Conservation (phyloP, 2,329 filamentous ascomycete genomes). For the Orbilia blumenaviensis region DNA sequence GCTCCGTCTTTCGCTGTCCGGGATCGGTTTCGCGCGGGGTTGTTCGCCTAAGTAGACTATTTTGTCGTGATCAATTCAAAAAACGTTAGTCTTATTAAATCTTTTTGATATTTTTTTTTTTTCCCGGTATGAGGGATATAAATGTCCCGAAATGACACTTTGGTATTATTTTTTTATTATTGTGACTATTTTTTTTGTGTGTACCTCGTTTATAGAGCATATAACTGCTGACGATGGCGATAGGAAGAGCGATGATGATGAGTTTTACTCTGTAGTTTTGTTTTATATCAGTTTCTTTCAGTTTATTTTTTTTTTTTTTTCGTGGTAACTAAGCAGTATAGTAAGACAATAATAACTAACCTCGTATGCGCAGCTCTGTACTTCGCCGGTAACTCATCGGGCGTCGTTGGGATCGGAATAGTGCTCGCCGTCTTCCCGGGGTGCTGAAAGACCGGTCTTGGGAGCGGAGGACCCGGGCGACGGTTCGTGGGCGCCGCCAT, state of each 20-base stretch:
- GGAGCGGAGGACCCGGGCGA: constrained; percentile 1
- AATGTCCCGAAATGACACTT: not conserved
- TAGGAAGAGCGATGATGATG: constrained; percentile 56
- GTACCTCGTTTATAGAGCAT: constrained; percentile 56
- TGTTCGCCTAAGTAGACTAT: constrained; percentile 54
- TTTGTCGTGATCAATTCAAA: too few relatives aligned
- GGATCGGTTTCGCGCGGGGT: constrained; percentile 16
- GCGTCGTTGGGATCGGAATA: constrained; percentile 49
- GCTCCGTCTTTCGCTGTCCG: not conserved
- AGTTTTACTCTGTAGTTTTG: constrained; percentile 49
- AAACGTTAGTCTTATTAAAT: too few relatives aligned
- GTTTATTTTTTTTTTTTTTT: too few relatives aligned
- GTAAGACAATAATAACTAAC: constrained; percentile 20
- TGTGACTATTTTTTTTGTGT: not conserved
- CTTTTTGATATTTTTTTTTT: not conserved
- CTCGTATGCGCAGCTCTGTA: constrained; percentile 54
- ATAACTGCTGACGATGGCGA: constrained; percentile 56
- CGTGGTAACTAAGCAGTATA: too few relatives aligned
- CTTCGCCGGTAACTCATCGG: constrained; percentile 54
- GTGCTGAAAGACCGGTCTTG: not conserved
- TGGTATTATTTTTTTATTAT: not conserved
- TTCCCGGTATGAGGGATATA: not conserved
- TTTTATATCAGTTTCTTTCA: not conserved
- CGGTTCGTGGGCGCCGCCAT: constrained; percentile 18
- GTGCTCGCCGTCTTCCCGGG: not conserved